Conservation (phyloP, 192 early-diverging fungal species). For the Oehlia diaphana region DNA sequence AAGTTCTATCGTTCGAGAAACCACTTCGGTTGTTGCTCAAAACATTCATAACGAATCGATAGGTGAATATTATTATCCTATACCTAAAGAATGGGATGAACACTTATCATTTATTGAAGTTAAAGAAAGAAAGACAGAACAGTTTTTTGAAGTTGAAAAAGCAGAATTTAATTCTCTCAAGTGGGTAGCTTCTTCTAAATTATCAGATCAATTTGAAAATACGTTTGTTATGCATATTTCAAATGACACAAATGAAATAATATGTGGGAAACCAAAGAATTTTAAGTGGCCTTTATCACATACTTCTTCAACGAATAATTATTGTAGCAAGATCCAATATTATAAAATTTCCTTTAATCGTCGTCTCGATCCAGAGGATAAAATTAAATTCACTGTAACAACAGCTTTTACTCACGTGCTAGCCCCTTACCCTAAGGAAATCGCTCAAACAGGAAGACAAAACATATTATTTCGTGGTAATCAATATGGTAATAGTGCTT, state of each 20-base stretch:
- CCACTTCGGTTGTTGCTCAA: conserved; percentile 42
- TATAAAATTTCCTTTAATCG: conserved; percentile 50
- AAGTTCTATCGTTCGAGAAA: conserved; percentile 48
- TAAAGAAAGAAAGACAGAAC: conserved; percentile 43
- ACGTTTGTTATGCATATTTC: background rate
- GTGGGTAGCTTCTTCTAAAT: conserved; percentile 11
- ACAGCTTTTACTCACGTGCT: conserved; percentile 45
- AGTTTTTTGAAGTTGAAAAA: conserved; percentile 37
- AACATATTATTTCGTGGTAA: conserved; percentile 60
- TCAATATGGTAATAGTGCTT: conserved; percentile 63
- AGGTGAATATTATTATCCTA: conserved; percentile 50
- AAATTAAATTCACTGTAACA: conserved; percentile 61
- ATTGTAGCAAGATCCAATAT: conserved; percentile 37
- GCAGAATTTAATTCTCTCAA: conserved; percentile 29
- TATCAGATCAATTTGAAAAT: background rate
- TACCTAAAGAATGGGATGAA: conserved; percentile 32
- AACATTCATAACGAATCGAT: conserved; percentile 44
- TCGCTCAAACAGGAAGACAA: conserved; percentile 71
- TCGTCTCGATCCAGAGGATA: conserved; percentile 56
- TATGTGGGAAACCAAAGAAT: background rate
- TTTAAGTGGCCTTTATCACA: background rate
- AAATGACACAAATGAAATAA: conserved; percentile 2
- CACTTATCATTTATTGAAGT: conserved; percentile 45
- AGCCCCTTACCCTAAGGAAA: conserved; percentile 51
- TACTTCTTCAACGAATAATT: background rate